phyloP scores from a whole-genome alignment of 1,284 basidiomycete genomes.

The Neolentinus lepideus region DNA sequence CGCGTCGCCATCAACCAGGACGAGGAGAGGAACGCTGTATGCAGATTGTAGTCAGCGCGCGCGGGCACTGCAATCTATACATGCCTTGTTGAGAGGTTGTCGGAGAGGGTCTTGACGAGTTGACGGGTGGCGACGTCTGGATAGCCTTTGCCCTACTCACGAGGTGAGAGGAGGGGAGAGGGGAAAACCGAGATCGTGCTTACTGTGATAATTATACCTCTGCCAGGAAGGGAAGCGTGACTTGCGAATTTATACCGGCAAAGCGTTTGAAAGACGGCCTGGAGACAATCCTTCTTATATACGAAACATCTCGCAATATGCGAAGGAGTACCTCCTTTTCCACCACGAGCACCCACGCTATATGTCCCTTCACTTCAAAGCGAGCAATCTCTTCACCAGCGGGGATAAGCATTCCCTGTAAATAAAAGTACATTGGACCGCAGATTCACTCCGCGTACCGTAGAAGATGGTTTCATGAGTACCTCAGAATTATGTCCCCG shows the following conservation, averaged over 20 bases:
- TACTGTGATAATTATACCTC: slow-evolving; percentile 70
- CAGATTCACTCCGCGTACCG: neutral
- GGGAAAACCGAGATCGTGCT: too few species aligned
- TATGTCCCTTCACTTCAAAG: slow-evolving; percentile 42
- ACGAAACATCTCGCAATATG: neutral
- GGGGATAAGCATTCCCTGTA: slow-evolving; percentile 71
- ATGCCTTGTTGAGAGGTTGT: slow-evolving; percentile 49
- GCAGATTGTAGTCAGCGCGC: neutral
- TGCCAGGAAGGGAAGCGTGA: slow-evolving; percentile 39
- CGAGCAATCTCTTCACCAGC: slow-evolving; percentile 60
- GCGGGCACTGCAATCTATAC: slow-evolving; percentile 6
- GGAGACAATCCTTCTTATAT: neutral
- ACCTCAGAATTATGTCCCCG: slow-evolving; percentile 52
- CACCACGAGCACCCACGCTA: slow-evolving; percentile 78
- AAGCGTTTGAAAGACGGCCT: slow-evolving; percentile 88
- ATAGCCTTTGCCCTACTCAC: slow-evolving; percentile 82
- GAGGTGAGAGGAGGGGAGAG: neutral
- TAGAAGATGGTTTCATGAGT: neutral
- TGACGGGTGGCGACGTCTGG: slow-evolving; percentile 87
- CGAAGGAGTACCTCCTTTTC: slow-evolving; percentile 77
- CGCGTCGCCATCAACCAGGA: slow-evolving; percentile 85
- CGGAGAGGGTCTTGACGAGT: slow-evolving; percentile 64
- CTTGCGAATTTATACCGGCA: slow-evolving; percentile 48
- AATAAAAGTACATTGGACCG: neutral
- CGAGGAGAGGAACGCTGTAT: slow-evolving; percentile 61